Conservation (phyloP, 192 early-diverging fungal species). For the Spizellomyces sp. region DNA sequence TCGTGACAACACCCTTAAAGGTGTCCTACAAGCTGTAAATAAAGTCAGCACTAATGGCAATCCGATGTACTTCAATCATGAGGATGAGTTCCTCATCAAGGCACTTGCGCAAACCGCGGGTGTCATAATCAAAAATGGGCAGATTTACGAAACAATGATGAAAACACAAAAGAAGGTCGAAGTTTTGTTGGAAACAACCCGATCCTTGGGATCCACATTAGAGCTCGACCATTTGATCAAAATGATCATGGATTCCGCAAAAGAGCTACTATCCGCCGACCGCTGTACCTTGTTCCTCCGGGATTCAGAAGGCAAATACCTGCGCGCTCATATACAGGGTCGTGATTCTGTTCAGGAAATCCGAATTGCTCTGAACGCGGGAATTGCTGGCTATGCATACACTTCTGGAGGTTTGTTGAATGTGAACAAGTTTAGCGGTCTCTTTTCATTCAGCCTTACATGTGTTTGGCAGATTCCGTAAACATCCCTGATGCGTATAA, state of each 20-base stretch:
- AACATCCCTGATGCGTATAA: constrained; percentile 39
- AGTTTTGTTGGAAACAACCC: constrained; percentile 47
- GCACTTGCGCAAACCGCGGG: constrained; percentile 22
- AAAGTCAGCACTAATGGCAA: constrained; percentile 36
- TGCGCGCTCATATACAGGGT: constrained; percentile 54
- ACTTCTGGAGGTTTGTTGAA: constrained; percentile 48
- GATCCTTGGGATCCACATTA: constrained; percentile 38
- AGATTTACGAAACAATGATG: constrained; percentile 49
- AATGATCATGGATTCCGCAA: constrained; percentile 53
- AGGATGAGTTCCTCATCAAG: constrained; percentile 55
- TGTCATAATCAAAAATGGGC: not conserved
- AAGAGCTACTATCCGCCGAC: constrained; percentile 52
- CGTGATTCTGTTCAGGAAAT: constrained; percentile 55
- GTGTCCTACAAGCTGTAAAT: constrained; percentile 51
- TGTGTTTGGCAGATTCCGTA: not conserved
- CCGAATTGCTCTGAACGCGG: constrained; percentile 48
- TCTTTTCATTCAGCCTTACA: constrained; percentile 10
- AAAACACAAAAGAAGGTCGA: constrained; percentile 53
- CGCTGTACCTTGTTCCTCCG: constrained; percentile 49
- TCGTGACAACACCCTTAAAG: constrained; percentile 35
- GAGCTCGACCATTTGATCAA: constrained; percentile 50
- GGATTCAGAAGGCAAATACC: constrained; percentile 48
- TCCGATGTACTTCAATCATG: constrained; percentile 44
- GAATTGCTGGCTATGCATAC: constrained; percentile 57
- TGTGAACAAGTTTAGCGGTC: constrained; percentile 28